Evolutionary conservation across 345 rosid species (phyloP).

Genomic region (Dipteronia dyeriana): DNA sequence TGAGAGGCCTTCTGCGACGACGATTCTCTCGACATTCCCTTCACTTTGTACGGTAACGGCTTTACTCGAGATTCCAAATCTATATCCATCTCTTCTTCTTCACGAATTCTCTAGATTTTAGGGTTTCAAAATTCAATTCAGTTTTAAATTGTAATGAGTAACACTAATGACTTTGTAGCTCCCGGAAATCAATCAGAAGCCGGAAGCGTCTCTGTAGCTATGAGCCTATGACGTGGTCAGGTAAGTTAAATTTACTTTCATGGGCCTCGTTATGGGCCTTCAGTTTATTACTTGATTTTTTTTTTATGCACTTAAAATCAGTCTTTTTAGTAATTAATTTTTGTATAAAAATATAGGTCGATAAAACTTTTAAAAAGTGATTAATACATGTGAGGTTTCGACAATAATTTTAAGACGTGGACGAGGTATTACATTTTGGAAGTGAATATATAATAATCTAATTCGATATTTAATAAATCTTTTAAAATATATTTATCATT

Average conservation of each 20-base stretch:
- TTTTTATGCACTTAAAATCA: no score
- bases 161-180: neutral
- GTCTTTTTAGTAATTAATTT: no score
- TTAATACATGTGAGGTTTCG: no score
- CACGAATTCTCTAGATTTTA: neutral
- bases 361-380: no score
- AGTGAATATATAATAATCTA: no score
- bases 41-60: constrained; percentile 68
- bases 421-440: no score
- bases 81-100: constrained; percentile 50
- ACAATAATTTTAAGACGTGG: no score
- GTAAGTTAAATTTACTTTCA: neutral
- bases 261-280: neutral
- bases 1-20: constrained; percentile 73
- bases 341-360: no score
- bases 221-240: neutral
- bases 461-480: no score
- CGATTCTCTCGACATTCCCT: constrained; percentile 74
- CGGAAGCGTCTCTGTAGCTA: neutral
- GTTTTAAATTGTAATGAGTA: neutral
- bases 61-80: constrained; percentile 77
- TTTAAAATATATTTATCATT: no score
- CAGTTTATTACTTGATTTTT: no score
- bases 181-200: neutral
- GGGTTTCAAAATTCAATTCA: neutral